A percentile compares a stretch with the other conserved stretches of the same genome.
phyloP scores from a whole-genome alignment of 2,329 filamentous ascomycete species.

The Botrytis porri region DNA sequence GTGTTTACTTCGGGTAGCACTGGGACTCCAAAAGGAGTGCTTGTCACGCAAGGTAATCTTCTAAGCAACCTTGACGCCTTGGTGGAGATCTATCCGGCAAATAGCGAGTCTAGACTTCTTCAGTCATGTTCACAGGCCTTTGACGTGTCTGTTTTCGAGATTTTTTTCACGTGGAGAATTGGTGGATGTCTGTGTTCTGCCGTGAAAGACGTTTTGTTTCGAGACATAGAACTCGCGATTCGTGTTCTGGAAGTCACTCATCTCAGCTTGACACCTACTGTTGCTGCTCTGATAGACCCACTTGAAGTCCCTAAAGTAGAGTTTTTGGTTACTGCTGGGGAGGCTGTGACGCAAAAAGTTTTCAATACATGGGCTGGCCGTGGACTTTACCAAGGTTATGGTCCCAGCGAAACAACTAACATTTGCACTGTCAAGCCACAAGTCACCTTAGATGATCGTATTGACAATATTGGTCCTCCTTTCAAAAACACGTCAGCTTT shows the following conservation, averaged over 20 bases:
- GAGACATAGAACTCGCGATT: conserved; percentile 67
- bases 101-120: conserved; percentile 54
- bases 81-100: conserved; percentile 60
- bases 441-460: conserved; percentile 55
- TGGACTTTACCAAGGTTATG: conserved; percentile 77
- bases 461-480: conserved; percentile 73
- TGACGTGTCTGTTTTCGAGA: conserved; percentile 86
- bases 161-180: conserved; percentile 77
- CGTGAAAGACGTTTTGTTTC: conserved; percentile 70
- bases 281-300: conserved; percentile 72
- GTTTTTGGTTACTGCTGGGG: conserved; percentile 78
- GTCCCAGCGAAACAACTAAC: conserved; percentile 83
- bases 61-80: conserved; percentile 71
- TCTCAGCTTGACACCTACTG: conserved; percentile 80
- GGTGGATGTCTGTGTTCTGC: conserved; percentile 78
- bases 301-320: conserved; percentile 65
- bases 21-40: conserved; percentile 71
- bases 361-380: conserved; percentile 64
- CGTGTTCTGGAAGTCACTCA: conserved; percentile 66
- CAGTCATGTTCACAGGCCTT: conserved; percentile 84
- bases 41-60: conserved; percentile 73
- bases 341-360: conserved; percentile 72
- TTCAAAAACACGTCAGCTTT: conserved; percentile 69
- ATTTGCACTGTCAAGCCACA: conserved; percentile 72
- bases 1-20: conserved; percentile 85